phyloP scores from a whole-genome alignment of 2,329 filamentous ascomycete species.

The Botrytis porri region DNA sequence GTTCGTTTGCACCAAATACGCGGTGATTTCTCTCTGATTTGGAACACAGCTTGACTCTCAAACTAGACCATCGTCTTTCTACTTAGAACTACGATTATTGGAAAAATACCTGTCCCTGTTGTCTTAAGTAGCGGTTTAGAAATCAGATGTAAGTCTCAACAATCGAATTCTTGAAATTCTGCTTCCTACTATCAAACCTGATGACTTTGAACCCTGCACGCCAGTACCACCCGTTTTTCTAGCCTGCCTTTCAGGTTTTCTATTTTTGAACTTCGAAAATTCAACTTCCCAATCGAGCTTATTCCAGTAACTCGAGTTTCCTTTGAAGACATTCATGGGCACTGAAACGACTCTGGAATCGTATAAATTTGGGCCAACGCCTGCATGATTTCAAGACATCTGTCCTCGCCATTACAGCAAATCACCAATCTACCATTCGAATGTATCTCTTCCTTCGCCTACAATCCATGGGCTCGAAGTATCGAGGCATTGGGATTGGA shows the following conservation, averaged over 20 bases:
- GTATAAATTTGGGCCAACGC: not conserved
- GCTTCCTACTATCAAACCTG: not conserved
- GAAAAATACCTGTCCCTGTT: too few species aligned
- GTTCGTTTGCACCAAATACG: too few species aligned
- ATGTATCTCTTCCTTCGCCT: not conserved
- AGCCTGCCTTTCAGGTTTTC: not conserved
- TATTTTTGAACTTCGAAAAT: not conserved
- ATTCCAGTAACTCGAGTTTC: not conserved
- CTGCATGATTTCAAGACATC: not conserved
- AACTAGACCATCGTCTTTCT: too few species aligned
- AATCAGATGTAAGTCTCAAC: not conserved
- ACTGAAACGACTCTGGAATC: not conserved
- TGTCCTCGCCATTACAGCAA: not conserved
- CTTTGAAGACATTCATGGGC: not conserved
- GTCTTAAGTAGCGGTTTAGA: not conserved
- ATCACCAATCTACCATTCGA: not conserved
- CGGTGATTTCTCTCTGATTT: too few species aligned
- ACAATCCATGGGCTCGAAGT: not conserved
- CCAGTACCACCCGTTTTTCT: not conserved
- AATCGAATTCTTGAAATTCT: not conserved
- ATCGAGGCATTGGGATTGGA: not conserved
- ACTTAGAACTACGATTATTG: not conserved
- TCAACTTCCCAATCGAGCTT: not conserved
- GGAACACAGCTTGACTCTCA: not conserved
- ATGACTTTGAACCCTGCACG: not conserved